Conservation (phyloP, 2,329 filamentous ascomycete species). For the Aspergillus ibericus region DNA sequence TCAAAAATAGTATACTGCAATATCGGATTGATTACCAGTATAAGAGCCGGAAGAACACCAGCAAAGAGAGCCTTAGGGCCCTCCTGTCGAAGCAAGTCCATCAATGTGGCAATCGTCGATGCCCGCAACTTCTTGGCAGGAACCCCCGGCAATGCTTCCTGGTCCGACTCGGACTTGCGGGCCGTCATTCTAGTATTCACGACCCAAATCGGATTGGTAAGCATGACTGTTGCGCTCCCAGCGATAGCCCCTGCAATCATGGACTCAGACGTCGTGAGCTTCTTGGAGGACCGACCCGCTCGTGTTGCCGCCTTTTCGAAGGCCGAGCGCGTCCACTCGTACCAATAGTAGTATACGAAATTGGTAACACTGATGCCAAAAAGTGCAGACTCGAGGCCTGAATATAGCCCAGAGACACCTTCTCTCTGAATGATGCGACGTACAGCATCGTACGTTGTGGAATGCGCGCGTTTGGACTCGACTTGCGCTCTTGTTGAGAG, state of each 20-base stretch:
- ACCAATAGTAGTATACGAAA: constrained; percentile 99
- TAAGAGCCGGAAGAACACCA: constrained; percentile 86
- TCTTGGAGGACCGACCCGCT: constrained; percentile 71
- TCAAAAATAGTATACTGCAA: constrained; percentile 98
- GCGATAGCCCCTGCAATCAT: constrained; percentile 96
- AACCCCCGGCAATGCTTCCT: constrained; percentile 41
- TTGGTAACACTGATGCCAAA: constrained; percentile 99
- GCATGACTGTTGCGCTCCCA: constrained; percentile 87
- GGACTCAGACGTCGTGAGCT: constrained; percentile 85
- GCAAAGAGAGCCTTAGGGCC: constrained; percentile 83
- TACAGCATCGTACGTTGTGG: constrained; percentile 78
- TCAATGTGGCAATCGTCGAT: constrained; percentile 76
- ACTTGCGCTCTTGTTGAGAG: constrained; percentile 97
- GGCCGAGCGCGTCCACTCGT: constrained; percentile 89
- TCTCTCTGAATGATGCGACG: constrained; percentile 87
- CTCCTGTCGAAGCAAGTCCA: constrained; percentile 78
- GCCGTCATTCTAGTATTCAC: constrained; percentile 98
- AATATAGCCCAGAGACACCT: constrained; percentile 83
- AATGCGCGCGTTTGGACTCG: constrained; percentile 89
- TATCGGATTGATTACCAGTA: constrained; percentile 97
- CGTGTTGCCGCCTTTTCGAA: constrained; percentile 75
- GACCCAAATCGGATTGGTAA: constrained; percentile 99
- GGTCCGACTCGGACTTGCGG: constrained; percentile 61
- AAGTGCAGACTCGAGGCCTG: constrained; percentile 87
- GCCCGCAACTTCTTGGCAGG: constrained; percentile 55